These are phyloP conservation scores for Dinochytrium kinnereticum DNA, from an alignment of 371 early-diverging fungal genomes.

Conservation along the genomic window DNA sequence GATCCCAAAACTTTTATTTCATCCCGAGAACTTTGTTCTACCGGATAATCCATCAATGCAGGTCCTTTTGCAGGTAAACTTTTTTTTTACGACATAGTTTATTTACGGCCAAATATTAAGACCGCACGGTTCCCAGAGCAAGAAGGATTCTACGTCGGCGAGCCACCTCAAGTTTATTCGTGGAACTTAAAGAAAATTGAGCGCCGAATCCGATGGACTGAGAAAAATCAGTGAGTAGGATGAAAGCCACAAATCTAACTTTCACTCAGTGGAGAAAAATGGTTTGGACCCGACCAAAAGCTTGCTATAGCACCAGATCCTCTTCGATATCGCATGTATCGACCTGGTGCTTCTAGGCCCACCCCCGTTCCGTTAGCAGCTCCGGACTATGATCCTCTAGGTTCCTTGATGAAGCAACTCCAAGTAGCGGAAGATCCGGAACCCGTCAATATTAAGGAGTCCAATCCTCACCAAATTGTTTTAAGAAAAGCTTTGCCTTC, in stretches of 20 bases:
- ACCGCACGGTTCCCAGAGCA: conserved; percentile 27
- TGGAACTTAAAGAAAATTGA: conserved; percentile 36
- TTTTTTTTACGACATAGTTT: not conserved
- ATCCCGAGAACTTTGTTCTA: conserved; percentile 36
- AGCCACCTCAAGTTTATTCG: conserved; percentile 23
- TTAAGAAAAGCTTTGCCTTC: conserved; percentile 18
- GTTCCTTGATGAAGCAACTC: conserved; percentile 7
- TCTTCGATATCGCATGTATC: conserved; percentile 26
- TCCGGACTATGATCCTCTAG: conserved; percentile 1
- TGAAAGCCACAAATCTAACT: not conserved
- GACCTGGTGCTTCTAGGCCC: conserved; percentile 31
- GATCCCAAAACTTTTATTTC: conserved; percentile 31
- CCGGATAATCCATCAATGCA: conserved; percentile 20
- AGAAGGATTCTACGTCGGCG: conserved; percentile 44
- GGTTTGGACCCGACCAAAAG: conserved; percentile 34
- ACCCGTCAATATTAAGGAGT: not conserved
- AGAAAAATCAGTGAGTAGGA: conserved; percentile 28
- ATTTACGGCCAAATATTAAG: conserved; percentile 10
- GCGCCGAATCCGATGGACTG: conserved; percentile 26
- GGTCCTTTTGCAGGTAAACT: conserved; percentile 28
- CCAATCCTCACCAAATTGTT: conserved; percentile 5
- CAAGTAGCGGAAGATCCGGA: not conserved
- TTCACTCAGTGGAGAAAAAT: conserved; percentile 30
- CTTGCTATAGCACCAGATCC: conserved; percentile 35
- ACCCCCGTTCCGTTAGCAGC: conserved; percentile 22